Evolutionary conservation across 257 asterid genomes (phyloP).

Genomic region (Nicotiana obtusifolia): DNA sequence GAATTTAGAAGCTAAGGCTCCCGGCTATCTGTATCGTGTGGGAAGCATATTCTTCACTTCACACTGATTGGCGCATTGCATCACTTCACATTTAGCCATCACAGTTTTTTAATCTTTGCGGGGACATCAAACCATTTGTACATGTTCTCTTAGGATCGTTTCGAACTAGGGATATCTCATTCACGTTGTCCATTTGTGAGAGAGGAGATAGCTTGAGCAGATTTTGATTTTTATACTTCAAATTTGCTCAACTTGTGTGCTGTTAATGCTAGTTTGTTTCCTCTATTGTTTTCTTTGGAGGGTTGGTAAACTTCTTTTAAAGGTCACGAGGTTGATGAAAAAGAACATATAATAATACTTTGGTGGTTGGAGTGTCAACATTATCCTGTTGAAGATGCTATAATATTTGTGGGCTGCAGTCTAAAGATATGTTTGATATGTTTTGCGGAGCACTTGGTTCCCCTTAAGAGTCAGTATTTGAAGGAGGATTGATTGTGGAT

Average conservation of each 20-base stretch:
- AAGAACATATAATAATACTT: not conserved
- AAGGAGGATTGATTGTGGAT: not conserved
- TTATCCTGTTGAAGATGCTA: not conserved
- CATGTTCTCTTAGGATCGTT: no score
- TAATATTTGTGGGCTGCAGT: not conserved
- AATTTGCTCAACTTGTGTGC: not conserved
- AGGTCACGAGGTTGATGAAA: not conserved
- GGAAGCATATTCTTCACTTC: not conserved
- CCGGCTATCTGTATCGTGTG: not conserved
- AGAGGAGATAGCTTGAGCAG: not conserved
- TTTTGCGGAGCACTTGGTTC: not conserved
- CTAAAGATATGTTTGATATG: not conserved
- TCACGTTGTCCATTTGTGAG: not conserved
- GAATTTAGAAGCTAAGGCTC: not conserved
- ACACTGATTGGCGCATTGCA: not conserved
- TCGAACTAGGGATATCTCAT: not conserved
- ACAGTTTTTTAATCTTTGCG: not conserved
- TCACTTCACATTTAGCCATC: not conserved
- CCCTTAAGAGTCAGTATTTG: not conserved
- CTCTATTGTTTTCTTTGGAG: not conserved
- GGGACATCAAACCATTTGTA: not conserved
- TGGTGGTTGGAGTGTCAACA: not conserved
- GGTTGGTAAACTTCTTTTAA: not conserved
- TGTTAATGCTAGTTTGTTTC: not conserved
- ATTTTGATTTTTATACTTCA: not conserved